phyloP scores from a whole-genome alignment of 441 rosid genomes.

The Melastoma candidum region DNA sequence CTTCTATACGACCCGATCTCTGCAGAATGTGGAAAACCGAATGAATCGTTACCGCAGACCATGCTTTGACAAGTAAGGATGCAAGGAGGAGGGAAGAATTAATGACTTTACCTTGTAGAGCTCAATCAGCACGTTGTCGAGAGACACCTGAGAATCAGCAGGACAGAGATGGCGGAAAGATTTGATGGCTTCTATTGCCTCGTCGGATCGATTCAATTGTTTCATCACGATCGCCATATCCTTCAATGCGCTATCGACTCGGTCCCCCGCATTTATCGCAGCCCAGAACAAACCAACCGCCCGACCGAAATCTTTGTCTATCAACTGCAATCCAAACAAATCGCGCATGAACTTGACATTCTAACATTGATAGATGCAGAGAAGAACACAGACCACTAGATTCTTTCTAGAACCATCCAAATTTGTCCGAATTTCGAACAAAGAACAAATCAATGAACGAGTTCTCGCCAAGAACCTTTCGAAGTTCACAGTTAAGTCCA shows the following conservation, averaged over 20 bases:
- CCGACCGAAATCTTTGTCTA: conserved; percentile 66
- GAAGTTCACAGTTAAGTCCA: too few species aligned
- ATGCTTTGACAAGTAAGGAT: background rate
- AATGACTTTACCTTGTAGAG: conserved; percentile 57
- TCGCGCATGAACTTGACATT: background rate
- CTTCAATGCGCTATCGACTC: conserved; percentile 82
- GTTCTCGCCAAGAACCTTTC: too few species aligned
- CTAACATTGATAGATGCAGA: background rate
- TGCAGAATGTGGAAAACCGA: conserved; percentile 12
- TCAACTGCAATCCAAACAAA: conserved; percentile 31
- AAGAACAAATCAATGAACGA: too few species aligned
- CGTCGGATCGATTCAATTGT: conserved; percentile 70
- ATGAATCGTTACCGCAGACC: background rate
- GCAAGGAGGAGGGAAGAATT: too few species aligned
- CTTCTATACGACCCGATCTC: conserved; percentile 76
- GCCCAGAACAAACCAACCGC: conserved; percentile 87
- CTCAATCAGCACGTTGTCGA: conserved; percentile 75
- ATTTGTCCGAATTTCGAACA: background rate
- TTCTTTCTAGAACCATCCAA: background rate
- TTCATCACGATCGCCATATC: conserved; percentile 96
- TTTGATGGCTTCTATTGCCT: conserved; percentile 84
- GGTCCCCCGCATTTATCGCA: conserved; percentile 78
- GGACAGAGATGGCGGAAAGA: conserved; percentile 83
- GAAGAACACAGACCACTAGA: background rate
- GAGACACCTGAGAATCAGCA: conserved; percentile 64